Conservation (phyloP, 2,329 filamentous ascomycete species). For the Diaporthe australafricana region DNA sequence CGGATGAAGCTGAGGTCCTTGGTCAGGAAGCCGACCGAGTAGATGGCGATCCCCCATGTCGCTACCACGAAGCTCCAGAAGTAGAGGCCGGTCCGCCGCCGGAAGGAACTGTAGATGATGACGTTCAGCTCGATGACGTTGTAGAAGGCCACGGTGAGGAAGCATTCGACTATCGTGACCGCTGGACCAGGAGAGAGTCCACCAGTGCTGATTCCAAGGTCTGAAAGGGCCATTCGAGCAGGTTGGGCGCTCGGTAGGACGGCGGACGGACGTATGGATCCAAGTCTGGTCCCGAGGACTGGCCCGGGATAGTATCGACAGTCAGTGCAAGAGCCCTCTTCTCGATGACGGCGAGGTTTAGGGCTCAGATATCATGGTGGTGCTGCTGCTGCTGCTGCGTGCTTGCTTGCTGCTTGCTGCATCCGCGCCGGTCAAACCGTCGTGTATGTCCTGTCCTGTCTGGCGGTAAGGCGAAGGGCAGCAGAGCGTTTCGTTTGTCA, state of each 20-base stretch:
- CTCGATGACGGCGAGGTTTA: not conserved
- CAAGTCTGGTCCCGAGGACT: not conserved
- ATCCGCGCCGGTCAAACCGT: not conserved
- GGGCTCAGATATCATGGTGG: not conserved
- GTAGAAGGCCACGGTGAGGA: constrained; percentile 25
- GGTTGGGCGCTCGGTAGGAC: not conserved
- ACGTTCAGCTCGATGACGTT: constrained; percentile 22
- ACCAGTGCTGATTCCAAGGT: constrained; percentile 17
- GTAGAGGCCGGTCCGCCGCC: constrained; percentile 16
- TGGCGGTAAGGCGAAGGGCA: not conserved
- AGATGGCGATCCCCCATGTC: constrained; percentile 20
- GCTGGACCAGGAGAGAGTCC: constrained; percentile 11
- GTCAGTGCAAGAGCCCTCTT: not conserved
- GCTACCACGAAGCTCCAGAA: constrained; percentile 32
- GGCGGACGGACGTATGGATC: not conserved
- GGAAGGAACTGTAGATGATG: constrained; percentile 30
- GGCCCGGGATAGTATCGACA: not conserved
- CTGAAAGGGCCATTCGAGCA: constrained; percentile 18
- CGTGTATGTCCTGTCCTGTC: not conserved
- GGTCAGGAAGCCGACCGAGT: constrained; percentile 28
- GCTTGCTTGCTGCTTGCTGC: too few relatives aligned
- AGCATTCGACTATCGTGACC: constrained; percentile 21
- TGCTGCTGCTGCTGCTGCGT: constrained; percentile 5
- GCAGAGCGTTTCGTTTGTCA: not conserved
- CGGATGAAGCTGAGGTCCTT: constrained; percentile 17